Conservation (phyloP, 31 red algal genomes). For the Endocladia muricata region DNA sequence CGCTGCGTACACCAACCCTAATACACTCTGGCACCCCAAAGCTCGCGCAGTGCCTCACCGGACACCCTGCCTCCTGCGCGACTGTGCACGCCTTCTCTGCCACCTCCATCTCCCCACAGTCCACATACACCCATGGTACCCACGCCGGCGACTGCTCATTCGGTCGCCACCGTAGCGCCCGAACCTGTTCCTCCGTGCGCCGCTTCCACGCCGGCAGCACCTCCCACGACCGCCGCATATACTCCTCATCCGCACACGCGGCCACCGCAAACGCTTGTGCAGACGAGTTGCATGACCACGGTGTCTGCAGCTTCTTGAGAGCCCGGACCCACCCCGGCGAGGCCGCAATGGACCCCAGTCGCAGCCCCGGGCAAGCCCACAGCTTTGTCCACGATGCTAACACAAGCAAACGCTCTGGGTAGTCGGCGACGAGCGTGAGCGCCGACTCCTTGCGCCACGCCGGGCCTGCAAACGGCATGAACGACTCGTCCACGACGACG, state of each 20-base stretch:
- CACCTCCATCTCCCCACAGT: conserved; percentile 32
- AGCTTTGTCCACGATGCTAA: conserved; percentile 93
- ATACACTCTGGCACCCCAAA: conserved; percentile 75
- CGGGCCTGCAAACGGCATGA: conserved; percentile 88
- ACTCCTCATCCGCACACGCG: conserved; percentile 62
- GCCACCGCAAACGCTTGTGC: conserved; percentile 87
- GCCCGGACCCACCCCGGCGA: conserved; percentile 56
- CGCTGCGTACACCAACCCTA: conserved; percentile 77
- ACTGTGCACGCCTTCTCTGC: conserved; percentile 51
- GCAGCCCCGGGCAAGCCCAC: conserved; percentile 92
- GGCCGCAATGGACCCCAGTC: conserved; percentile 79
- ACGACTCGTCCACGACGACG: conserved; percentile 90
- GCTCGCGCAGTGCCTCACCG: conserved; percentile 79
- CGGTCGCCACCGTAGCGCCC: conserved; percentile 59
- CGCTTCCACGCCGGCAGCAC: conserved; percentile 64
- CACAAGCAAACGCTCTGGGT: conserved; percentile 77
- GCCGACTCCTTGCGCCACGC: conserved; percentile 74
- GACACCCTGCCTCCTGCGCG: conserved; percentile 76
- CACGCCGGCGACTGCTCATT: conserved; percentile 59
- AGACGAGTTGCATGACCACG: conserved; percentile 76
- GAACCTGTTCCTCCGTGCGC: conserved; percentile 31
- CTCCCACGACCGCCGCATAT: conserved; percentile 86
- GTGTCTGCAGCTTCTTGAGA: conserved; percentile 85
- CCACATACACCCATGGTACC: conserved; percentile 91
- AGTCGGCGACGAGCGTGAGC: conserved; percentile 69